Base-by-base conservation (phyloP, 768 basidiomycete species). In the Serendipita sp. region DNA sequence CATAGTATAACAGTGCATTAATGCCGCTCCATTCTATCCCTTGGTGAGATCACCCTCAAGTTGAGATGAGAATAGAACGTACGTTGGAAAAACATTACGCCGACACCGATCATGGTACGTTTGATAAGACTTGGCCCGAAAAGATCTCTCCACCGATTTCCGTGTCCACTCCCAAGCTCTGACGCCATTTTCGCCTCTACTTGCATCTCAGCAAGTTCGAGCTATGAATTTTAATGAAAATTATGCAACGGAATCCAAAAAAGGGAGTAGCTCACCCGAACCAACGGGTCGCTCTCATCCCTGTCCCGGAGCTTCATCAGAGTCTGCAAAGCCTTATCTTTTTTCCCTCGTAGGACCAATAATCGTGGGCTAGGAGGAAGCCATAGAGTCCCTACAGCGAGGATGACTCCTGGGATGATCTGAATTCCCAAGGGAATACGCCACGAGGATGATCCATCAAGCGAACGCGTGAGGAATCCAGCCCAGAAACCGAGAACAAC, bases 1-100 rank as follows among this genome's bases (percentile, higher is more conserved):
- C 88, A 68, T 89, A 91, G 69, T 91, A 91, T 5, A 91, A 75
- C 36, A 91, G 71, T 8, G 89, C 88, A 69, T 91, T 91, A 66
- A 91, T 91, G 1, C 89, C 89, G 65, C 83, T 85, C 89, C 89
- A 91, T 74, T 91, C 88, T 91, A 68, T 13, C 8, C 64, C 15
- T 8, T n/a, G 58, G 23, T 27, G 48, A 27, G 34, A 5, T 34
- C 45, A 27, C 62, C 36, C 40, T 13, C 40, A 40, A 40, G 43
- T 45, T 31, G 66, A 27, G 62, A 63, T 16, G 62, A n/a, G 36
- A 44, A 4, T 53, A 53, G 31, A 16, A 73, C 83, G 44, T 67
- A 88, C 88, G 89, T 73, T 91, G 89, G 68, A 90, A 91, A 62
- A 87, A 82, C 85, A 89, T 88, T 68, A 89, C 80, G 69, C 83